These are phyloP conservation scores for Cryptosporidium bovis DNA, from an alignment of 169 alveolate species.

Conservation along the genomic window DNA sequence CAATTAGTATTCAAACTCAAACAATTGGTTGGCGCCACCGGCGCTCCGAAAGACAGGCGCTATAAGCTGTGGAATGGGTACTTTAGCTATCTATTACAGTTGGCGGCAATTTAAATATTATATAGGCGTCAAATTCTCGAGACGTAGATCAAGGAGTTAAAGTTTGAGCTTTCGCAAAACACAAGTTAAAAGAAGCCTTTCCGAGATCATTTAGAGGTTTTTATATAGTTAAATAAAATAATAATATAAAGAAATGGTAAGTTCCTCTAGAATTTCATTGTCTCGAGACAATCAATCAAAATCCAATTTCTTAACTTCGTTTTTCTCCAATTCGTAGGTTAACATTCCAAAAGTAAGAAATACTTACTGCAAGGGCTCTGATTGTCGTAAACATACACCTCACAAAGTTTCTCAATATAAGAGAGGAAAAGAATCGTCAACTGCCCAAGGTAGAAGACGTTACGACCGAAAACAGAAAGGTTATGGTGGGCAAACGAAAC, in stretches of 20 bases:
- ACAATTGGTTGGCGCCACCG: too few relatives aligned
- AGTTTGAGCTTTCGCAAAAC: neutral
- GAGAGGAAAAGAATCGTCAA: conserved; percentile 96
- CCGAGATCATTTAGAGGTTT: neutral
- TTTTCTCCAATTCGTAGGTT: conserved; percentile 9
- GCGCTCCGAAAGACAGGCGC: too few relatives aligned
- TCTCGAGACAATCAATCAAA: too few relatives aligned
- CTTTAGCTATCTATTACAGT: too few relatives aligned
- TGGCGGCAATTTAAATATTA: neutral
- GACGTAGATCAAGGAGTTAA: conserved; percentile 57
- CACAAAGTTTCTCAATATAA: conserved; percentile 98
- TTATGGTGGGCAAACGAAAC: conserved; percentile 99
- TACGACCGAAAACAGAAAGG: conserved; percentile 99
- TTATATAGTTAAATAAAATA: neutral
- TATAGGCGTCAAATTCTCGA: conserved; percentile 4
- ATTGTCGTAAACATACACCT: conserved; percentile 85
- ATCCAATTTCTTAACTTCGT: too few relatives aligned
- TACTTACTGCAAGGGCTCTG: conserved; percentile 68
- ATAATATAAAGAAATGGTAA: conserved; percentile 57
- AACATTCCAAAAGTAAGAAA: conserved; percentile 73
- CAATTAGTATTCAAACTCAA: too few relatives aligned
- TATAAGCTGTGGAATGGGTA: too few relatives aligned
- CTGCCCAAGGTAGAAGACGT: conserved; percentile 98
- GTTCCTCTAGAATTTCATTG: neutral
- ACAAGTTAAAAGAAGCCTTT: neutral